Evolutionary conservation across 1,284 basidiomycete genomes (phyloP).

Genomic region (Cutaneotrichosporon curvatum): DNA sequence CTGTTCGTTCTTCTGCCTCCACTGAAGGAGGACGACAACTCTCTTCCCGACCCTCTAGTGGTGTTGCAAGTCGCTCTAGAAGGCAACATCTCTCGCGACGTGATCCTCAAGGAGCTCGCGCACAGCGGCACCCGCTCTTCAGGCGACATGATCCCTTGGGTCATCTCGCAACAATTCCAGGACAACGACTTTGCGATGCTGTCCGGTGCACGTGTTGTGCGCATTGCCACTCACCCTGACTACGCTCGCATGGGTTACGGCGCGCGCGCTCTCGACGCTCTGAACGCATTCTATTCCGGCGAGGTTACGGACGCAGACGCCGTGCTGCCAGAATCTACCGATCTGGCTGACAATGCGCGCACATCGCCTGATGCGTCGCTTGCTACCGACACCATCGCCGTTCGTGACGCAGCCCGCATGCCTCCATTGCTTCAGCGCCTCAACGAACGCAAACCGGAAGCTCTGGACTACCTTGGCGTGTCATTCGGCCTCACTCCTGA

Average conservation of each 20-base stretch:
- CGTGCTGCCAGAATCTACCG: slow-evolving; percentile 21
- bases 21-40: slow-evolving; percentile 73
- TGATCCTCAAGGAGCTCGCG: slow-evolving; percentile 79
- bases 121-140: slow-evolving; percentile 49
- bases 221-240: slow-evolving; percentile 96
- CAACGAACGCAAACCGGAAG: slow-evolving; percentile 82
- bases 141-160: slow-evolving; percentile 98
- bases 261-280: slow-evolving; percentile 74
- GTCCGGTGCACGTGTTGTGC: slow-evolving; percentile 83
- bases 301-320: slow-evolving; percentile 88
- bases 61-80: slow-evolving; percentile 94
- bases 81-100: slow-evolving; percentile 81
- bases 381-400: slow-evolving; percentile 63
- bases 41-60: slow-evolving; percentile 85
- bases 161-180: slow-evolving; percentile 85
- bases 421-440: slow-evolving; percentile 88
- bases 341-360: slow-evolving; percentile 8
- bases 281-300: slow-evolving; percentile 87
- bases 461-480: slow-evolving; percentile 90
- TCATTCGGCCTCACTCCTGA: slow-evolving; percentile 89
- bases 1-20: slow-evolving; percentile 93
- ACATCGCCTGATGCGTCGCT: slow-evolving; percentile 48
- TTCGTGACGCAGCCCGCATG: slow-evolving; percentile 73
- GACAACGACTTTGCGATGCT: slow-evolving; percentile 89
- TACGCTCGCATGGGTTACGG: slow-evolving; percentile 98